Conservation (phyloP, 2,329 filamentous ascomycete genomes). For the Arthrobotrys iridis region DNA sequence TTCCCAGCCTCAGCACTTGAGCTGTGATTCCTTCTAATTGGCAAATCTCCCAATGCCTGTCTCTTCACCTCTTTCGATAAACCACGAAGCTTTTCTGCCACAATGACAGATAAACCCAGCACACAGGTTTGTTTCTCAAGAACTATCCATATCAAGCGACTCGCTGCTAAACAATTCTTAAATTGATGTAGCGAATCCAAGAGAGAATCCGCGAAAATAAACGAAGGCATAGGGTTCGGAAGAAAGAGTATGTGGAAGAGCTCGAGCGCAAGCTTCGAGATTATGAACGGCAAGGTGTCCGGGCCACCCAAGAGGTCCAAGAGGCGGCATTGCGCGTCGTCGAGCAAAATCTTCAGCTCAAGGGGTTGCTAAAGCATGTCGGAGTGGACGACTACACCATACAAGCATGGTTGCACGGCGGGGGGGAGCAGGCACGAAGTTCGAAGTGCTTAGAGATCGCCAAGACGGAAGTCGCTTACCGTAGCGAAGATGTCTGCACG, state of each 20-base stretch:
- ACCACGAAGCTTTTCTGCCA: neutral
- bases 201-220: constrained; percentile 15
- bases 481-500: constrained; percentile 1
- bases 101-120: neutral
- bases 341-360: constrained; percentile 7
- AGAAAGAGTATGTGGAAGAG: constrained; percentile 19
- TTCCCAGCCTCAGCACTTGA: too few species aligned
- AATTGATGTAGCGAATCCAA: neutral
- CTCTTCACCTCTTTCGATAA: neutral
- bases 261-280: constrained; percentile 12
- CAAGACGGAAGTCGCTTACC: neutral
- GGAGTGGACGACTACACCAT: neutral
- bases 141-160: neutral
- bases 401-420: constrained; percentile 1
- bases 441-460: neutral
- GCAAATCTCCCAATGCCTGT: neutral
- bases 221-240: constrained; percentile 5
- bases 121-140: neutral
- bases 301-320: neutral
- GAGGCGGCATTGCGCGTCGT: constrained; percentile 1
- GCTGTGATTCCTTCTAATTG: too few species aligned
- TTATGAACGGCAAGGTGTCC: constrained; percentile 8
- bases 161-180: constrained; percentile 1
- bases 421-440: neutral
- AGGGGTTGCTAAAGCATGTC: neutral